Evolutionary conservation across 805 yeast species (phyloP), one percentile per base, ranked within the genome.

Genomic region (Lipomyces oligophaga): DNA sequence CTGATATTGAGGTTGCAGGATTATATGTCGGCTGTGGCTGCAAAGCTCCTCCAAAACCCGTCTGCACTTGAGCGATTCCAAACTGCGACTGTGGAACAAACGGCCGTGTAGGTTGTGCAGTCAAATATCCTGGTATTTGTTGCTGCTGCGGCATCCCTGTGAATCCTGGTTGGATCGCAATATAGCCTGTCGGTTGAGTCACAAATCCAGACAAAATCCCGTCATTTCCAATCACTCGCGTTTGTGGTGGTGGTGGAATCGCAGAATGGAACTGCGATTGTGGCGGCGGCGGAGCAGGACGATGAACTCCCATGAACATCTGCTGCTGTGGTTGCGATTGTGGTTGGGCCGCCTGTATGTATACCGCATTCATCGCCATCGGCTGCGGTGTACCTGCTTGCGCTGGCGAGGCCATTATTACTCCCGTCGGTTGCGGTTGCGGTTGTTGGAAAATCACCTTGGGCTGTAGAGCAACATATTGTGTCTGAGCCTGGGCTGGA

Each of bases 61-160:
- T 50, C 24, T 50, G 52, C 55, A 50, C 47, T 20, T 43, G 45
- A 26, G 44, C 46, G 15, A 50, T 50, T 13, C 55, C 55, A 26
- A 50, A 50, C 39, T 47, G 47, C 6, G 55, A 50, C 20, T 47
- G 55, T 4, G 55, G 55, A 13, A 47, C 32, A 26, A 50, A 50
- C 5, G 45, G 37, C 13, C 55, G 45, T 6, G 54, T 49, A 6
- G 42, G 48, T 25, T 52, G 56, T 10, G 55, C 39, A 32, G 48
- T 60, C 45, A 26, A 54, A 60, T 18, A 85, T 85, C 61, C 76
- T 77, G 59, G 77, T 74, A 45, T 8, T 49, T 73, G 74, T 27
- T 84, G 80, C 58, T 80, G 85, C 6, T 48, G 46, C 15, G 66
- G 63, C 18, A 62, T 64, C 10, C 56, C 44, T 34, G 40, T 54